Evolutionary conservation across 1,284 basidiomycete genomes (phyloP).

Genomic region (Clitocybe nebularis): DNA sequence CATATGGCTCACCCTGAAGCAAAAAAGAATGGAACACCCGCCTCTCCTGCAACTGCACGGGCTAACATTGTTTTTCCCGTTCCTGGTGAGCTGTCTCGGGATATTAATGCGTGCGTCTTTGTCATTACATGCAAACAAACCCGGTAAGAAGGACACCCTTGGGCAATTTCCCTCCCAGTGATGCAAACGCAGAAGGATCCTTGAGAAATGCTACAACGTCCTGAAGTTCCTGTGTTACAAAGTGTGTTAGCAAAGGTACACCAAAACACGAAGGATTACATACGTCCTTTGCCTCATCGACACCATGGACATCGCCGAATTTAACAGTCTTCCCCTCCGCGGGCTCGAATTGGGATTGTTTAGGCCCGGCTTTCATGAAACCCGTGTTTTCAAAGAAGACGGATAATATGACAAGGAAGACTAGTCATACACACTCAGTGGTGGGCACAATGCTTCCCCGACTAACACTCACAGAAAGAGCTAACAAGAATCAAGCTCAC

Average conservation of each 20-base stretch:
- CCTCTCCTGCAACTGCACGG: slow-evolving; percentile 94
- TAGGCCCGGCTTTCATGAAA: slow-evolving; percentile 82
- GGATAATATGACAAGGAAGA: slow-evolving; percentile 79
- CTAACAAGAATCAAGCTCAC: slow-evolving; percentile 44
- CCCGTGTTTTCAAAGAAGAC: slow-evolving; percentile 91
- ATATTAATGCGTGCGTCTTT: neutral
- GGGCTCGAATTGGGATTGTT: slow-evolving; percentile 74
- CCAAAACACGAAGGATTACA: slow-evolving; percentile 13
- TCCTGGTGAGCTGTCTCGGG: slow-evolving; percentile 58
- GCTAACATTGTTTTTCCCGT: slow-evolving; percentile 98
- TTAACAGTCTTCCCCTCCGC: slow-evolving; percentile 76
- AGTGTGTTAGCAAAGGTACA: slow-evolving; percentile 3
- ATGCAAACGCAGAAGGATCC: slow-evolving; percentile 84
- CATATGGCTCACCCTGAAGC: slow-evolving; percentile 61
- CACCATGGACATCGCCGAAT: slow-evolving; percentile 91
- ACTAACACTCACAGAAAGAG: slow-evolving; percentile 51
- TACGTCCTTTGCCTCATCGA: slow-evolving; percentile 90
- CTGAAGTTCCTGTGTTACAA: slow-evolving; percentile 67
- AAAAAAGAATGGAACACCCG: slow-evolving; percentile 91
- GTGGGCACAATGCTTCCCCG: too few relatives aligned
- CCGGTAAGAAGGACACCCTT: slow-evolving; percentile 91
- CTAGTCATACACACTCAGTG: slow-evolving; percentile 31
- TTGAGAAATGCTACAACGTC: slow-evolving; percentile 93
- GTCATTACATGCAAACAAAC: slow-evolving; percentile 14
- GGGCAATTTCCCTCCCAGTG: slow-evolving; percentile 86